Percentiles rank a stretch among this genome's conserved stretches.
Evolutionary conservation across 768 basidiomycete species (phyloP).

Genomic region (Omphalotus guepiniiformis): DNA sequence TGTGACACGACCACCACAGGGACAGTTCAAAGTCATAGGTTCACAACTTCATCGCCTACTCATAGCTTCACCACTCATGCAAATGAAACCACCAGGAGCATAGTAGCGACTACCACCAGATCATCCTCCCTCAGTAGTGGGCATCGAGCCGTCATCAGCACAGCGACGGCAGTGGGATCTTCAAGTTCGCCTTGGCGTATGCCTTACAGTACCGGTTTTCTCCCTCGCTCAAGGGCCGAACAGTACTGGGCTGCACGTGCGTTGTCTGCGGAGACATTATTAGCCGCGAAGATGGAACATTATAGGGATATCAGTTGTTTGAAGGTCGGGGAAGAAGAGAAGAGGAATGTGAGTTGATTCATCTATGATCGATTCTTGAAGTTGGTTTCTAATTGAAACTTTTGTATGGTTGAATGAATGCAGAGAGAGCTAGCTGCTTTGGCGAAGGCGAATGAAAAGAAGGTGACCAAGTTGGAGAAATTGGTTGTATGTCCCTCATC

Average conservation of each 20-base stretch:
- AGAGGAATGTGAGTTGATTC: slow-evolving; percentile 38
- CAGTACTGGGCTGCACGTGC: slow-evolving; percentile 71
- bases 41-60: too few relatives aligned
- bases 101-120: too few relatives aligned
- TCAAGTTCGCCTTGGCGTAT: too few relatives aligned
- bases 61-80: too few relatives aligned
- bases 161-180: too few relatives aligned
- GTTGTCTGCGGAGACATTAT: slow-evolving; percentile 57
- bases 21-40: too few relatives aligned
- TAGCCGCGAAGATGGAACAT: slow-evolving; percentile 45
- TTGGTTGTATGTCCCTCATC: slow-evolving; percentile 36
- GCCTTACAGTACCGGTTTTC: too few relatives aligned
- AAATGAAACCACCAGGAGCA: neutral
- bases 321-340: slow-evolving; percentile 37
- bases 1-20: too few relatives aligned
- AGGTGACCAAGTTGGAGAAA: slow-evolving; percentile 46
- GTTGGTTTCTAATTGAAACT: neutral
- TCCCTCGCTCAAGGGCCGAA: slow-evolving; percentile 25
- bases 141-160: too few relatives aligned
- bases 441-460: slow-evolving; percentile 39
- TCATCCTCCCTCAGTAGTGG: too few relatives aligned
- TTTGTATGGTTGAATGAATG: too few relatives aligned
- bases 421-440: slow-evolving; percentile 42
- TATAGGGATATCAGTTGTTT: slow-evolving; percentile 43
- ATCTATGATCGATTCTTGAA: neutral